Conservation (phyloP, 2,329 filamentous ascomycete genomes). For the Neonectria ditissima region DNA sequence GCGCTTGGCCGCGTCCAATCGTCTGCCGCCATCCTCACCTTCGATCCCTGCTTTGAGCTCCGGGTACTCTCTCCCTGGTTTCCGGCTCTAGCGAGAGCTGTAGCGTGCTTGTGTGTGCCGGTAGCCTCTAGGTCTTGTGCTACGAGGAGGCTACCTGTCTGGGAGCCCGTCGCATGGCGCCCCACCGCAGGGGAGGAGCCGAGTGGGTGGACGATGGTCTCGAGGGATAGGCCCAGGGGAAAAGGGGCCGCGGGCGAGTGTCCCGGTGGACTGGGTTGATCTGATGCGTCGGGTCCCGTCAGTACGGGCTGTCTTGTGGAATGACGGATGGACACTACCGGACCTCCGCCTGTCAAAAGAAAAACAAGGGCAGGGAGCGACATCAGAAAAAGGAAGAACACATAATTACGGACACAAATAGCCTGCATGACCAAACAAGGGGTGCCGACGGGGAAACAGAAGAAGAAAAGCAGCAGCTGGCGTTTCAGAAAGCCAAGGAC, state of each 20-base stretch:
- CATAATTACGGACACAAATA: background rate
- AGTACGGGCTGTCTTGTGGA: constrained; percentile 37
- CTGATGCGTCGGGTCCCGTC: constrained; percentile 46
- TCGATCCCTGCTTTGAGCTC: constrained; percentile 33
- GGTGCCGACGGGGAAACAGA: background rate
- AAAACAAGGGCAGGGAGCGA: constrained; percentile 10
- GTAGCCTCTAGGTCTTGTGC: constrained; percentile 41
- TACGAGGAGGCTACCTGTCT: constrained; percentile 41
- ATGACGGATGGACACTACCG: constrained; percentile 36
- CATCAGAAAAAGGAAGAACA: constrained; percentile 19
- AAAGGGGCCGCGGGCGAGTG: constrained; percentile 45
- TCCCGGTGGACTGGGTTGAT: constrained; percentile 48
- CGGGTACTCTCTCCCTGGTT: constrained; percentile 42
- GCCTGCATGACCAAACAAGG: background rate
- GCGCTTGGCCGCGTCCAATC: constrained; percentile 40
- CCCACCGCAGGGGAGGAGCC: constrained; percentile 46
- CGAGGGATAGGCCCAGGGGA: constrained; percentile 42
- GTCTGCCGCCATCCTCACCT: constrained; percentile 23
- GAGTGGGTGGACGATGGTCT: constrained; percentile 38
- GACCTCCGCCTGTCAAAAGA: constrained; percentile 24
- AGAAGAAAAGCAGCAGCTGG: constrained; percentile 1
- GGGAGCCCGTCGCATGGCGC: constrained; percentile 44
- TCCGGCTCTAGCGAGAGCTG: constrained; percentile 36
- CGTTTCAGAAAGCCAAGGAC: constrained; percentile 17
- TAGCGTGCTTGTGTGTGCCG: constrained; percentile 37